Conservation (phyloP, 2,329 filamentous ascomycete genomes). For the Harringtonia aguacate region DNA sequence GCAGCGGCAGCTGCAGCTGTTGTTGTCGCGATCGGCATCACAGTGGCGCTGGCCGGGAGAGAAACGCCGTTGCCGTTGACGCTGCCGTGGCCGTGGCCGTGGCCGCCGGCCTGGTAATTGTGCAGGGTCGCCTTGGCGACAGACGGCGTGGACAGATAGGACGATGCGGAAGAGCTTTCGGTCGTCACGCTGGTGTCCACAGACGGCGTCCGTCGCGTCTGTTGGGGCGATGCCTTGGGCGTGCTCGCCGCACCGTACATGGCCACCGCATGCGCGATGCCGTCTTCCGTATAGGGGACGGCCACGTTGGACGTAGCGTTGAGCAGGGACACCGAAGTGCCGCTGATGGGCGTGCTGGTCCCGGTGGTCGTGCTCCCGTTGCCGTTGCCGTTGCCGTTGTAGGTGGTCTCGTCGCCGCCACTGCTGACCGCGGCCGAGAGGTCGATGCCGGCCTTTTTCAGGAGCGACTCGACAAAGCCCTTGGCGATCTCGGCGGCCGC, state of each 20-base stretch:
- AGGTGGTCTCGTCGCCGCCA: conserved; percentile 36
- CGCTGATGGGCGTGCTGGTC: conserved; percentile 9
- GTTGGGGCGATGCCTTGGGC: conserved; percentile 11
- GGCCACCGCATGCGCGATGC: conserved; percentile 10
- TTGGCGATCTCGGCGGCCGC: conserved; percentile 94
- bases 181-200: conserved; percentile 24
- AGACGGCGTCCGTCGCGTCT: conserved; percentile 37
- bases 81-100: not conserved
- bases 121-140: not conserved
- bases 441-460: conserved; percentile 76
- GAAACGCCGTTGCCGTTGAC: conserved; percentile 23
- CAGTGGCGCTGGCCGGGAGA: conserved; percentile 15
- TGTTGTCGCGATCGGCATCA: conserved; percentile 5
- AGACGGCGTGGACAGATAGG: not conserved
- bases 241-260: conserved; percentile 8
- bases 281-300: conserved; percentile 13
- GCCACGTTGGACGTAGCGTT: conserved; percentile 13
- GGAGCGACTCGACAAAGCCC: conserved; percentile 83
- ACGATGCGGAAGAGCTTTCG: not conserved
- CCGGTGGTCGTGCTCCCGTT: conserved; percentile 5
- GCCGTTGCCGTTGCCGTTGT: conserved; percentile 16
- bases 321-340: conserved; percentile 12
- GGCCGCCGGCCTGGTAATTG: not conserved
- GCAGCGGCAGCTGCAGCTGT: too few species aligned
- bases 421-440: conserved; percentile 32